A percentile compares a stretch with the other conserved stretches of the same genome.
phyloP scores from a whole-genome alignment of 768 basidiomycete species.

The Leucocoprinus sp. region DNA sequence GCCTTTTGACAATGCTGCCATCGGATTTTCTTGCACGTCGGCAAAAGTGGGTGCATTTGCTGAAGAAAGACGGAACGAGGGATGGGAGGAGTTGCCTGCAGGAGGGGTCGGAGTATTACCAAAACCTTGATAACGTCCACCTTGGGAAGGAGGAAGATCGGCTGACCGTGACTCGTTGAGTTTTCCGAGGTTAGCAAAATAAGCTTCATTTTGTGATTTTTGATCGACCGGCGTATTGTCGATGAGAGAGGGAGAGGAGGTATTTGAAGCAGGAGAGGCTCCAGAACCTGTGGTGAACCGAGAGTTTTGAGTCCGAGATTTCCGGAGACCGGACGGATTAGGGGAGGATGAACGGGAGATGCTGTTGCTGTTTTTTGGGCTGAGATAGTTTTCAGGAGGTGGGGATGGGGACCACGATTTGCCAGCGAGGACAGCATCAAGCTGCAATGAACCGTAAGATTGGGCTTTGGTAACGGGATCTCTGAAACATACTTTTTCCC shows the following conservation, averaged over 20 bases:
- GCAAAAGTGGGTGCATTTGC: slow-evolving; percentile 67
- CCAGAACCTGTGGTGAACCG: slow-evolving; percentile 34
- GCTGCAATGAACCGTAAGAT: slow-evolving; percentile 35
- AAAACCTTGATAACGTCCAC: slow-evolving; percentile 90
- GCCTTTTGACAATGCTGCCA: slow-evolving; percentile 81
- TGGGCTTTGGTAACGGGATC: not conserved
- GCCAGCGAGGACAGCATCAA: slow-evolving; percentile 69
- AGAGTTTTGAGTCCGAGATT: slow-evolving; percentile 67
- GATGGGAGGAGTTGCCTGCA: slow-evolving; percentile 40
- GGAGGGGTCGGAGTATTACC: slow-evolving; percentile 70
- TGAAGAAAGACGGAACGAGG: slow-evolving; percentile 69
- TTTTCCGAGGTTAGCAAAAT: slow-evolving; percentile 77
- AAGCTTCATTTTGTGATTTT: slow-evolving; percentile 79
- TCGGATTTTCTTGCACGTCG: slow-evolving; percentile 83
- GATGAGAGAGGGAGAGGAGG: slow-evolving; percentile 41
- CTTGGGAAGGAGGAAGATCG: slow-evolving; percentile 86
- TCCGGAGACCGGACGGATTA: slow-evolving; percentile 71
- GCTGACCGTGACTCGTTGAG: slow-evolving; percentile 72
- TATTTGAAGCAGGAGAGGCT: slow-evolving; percentile 38
- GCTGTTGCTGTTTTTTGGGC: slow-evolving; percentile 15
- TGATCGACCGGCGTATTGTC: slow-evolving; percentile 43
- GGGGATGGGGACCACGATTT: slow-evolving; percentile 72
- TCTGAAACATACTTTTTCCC: slow-evolving; percentile 64
- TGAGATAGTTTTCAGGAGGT: slow-evolving; percentile 42
- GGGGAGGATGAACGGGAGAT: slow-evolving; percentile 38